Conservation (phyloP, 345 rosid species). For the Noccaea caerulescens region DNA sequence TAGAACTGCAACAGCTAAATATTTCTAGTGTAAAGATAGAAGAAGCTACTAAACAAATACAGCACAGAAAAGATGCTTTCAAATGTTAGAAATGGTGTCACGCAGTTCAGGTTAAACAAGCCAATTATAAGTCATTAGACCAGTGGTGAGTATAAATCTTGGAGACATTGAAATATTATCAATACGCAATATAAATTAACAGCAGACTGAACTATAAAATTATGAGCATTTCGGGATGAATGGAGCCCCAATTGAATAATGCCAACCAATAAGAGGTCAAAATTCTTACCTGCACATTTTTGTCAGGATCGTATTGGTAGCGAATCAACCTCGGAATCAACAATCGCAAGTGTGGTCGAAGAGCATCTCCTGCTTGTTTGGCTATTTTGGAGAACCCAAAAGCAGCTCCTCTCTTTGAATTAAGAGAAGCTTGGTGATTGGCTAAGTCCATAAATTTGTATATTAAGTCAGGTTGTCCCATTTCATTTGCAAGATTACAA, state of each 20-base stretch:
- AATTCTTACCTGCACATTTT: conserved; percentile 84
- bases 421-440: conserved; percentile 85
- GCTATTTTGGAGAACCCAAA: conserved; percentile 97
- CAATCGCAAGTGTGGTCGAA: conserved; percentile 74
- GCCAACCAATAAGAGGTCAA: background rate
- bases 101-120: conserved; percentile 28
- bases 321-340: conserved; percentile 93
- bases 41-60: conserved; percentile 6
- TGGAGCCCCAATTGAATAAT: background rate
- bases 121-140: background rate
- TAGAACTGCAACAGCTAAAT: conserved; percentile 19
- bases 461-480: conserved; percentile 97
- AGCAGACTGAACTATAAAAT: conserved; percentile 9
- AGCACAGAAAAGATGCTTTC: conserved; percentile 18
- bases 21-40: conserved; percentile 2
- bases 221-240: conserved; percentile 22
- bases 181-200: conserved; percentile 15
- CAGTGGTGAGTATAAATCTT: conserved; percentile 10
- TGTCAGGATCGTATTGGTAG: conserved; percentile 96
- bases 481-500: conserved; percentile 95
- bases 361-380: conserved; percentile 99
- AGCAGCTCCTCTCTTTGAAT: conserved; percentile 97
- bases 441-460: conserved; percentile 99
- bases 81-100: conserved; percentile 21
- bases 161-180: background rate